These are phyloP conservation scores for Parasarocladium wereldwijsianum DNA, from an alignment of 2,329 filamentous ascomycete genomes.

Conservation along the genomic window DNA sequence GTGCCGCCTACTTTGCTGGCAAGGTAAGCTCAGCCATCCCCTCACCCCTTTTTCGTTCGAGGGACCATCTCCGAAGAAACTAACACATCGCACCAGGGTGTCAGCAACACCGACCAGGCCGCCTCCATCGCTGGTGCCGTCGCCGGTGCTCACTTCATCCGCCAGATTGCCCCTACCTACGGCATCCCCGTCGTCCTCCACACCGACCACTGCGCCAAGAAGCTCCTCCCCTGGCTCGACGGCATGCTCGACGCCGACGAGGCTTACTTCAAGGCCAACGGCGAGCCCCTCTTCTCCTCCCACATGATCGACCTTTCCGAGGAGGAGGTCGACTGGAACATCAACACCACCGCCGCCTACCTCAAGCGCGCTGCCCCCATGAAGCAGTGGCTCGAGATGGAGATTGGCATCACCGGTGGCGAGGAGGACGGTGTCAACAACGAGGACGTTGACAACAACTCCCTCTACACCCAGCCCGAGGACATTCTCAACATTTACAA, in stretches of 20 bases:
- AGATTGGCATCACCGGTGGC: conserved; percentile 75
- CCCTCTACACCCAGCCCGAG: conserved; percentile 94
- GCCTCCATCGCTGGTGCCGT: conserved; percentile 81
- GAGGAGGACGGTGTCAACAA: conserved; percentile 99
- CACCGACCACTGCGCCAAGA: conserved; percentile 99
- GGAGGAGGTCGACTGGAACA: conserved; percentile 81
- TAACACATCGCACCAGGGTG: conserved; percentile 35
- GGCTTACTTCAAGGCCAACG: conserved; percentile 83
- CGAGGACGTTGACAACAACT: conserved; percentile 91
- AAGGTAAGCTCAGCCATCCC: conserved; percentile 37
- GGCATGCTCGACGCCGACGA: conserved; percentile 93
- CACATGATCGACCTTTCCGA: conserved; percentile 99
- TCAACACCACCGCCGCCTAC: conserved; percentile 83
- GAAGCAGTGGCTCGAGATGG: conserved; percentile 99
- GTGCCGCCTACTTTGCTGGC: conserved; percentile 83
- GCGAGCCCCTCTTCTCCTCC: conserved; percentile 83
- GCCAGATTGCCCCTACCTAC: conserved; percentile 73
- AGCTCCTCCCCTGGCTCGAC: conserved; percentile 95
- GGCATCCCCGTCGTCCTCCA: conserved; percentile 85
- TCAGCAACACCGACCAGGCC: conserved; percentile 66
- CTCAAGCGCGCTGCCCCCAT: conserved; percentile 86
- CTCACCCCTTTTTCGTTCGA: not conserved
- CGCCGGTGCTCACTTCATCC: conserved; percentile 87
- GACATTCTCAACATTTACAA: conserved; percentile 89
- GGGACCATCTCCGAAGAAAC: not conserved